A percentile compares a stretch with the other conserved stretches of the same genome.
Evolutionary conservation across 352 stramenopile species (phyloP).

Genomic region (Globisporangium nodosum): DNA sequence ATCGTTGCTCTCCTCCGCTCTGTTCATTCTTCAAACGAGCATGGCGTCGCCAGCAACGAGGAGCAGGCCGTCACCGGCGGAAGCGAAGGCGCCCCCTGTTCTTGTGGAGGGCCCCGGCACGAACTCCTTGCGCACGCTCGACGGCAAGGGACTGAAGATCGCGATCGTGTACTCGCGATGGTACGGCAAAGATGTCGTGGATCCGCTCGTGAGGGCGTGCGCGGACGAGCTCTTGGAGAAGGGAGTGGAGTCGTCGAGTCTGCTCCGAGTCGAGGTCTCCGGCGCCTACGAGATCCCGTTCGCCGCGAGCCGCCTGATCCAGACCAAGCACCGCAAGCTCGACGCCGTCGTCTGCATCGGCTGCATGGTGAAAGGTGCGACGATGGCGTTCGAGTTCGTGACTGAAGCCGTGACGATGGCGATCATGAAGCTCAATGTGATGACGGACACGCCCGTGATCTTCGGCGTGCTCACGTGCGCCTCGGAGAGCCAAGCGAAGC

Average conservation of each 20-base stretch:
- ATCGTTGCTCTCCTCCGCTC: too few species aligned
- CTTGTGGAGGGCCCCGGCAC: background rate
- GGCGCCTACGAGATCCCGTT: slow-evolving; percentile 95
- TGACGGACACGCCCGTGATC: slow-evolving; percentile 79
- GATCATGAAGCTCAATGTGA: slow-evolving; percentile 95
- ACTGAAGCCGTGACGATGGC: slow-evolving; percentile 89
- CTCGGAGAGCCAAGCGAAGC: slow-evolving; percentile 89
- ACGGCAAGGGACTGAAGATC: slow-evolving; percentile 30
- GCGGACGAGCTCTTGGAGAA: slow-evolving; percentile 52
- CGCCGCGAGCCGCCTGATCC: slow-evolving; percentile 75
- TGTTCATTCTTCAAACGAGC: background rate
- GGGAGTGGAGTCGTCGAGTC: slow-evolving; percentile 35
- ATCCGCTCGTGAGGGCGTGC: slow-evolving; percentile 41
- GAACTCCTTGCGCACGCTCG: background rate
- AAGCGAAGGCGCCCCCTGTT: background rate
- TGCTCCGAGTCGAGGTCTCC: slow-evolving; percentile 75
- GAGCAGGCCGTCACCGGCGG: background rate
- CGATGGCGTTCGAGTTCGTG: slow-evolving; percentile 98
- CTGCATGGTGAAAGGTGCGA: slow-evolving; percentile 93
- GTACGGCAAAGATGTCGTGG: slow-evolving; percentile 46
- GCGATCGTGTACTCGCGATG: slow-evolving; percentile 58
- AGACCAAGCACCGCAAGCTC: slow-evolving; percentile 73
- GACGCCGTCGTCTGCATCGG: slow-evolving; percentile 95
- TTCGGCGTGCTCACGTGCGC: slow-evolving; percentile 92
- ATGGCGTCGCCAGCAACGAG: background rate